Percentiles rank a stretch among this genome's conserved stretches.
Conservation (phyloP, 352 stramenopile species). For the Achlya hypogyna region DNA sequence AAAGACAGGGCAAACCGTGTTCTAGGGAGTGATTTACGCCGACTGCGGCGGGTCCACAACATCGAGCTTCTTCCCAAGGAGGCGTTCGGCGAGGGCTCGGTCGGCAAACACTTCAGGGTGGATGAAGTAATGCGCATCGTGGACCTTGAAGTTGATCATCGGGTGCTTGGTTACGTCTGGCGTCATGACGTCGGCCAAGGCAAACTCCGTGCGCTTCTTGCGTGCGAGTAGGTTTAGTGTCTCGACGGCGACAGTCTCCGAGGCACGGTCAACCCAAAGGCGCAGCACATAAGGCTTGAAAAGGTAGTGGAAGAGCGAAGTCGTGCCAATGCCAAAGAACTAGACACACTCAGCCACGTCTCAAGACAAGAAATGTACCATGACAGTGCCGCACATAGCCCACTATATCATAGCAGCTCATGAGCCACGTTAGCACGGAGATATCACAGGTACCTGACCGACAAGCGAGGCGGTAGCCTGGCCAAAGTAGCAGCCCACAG, state of each 20-base stretch:
- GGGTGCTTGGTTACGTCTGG: background rate
- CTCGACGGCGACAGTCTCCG: background rate
- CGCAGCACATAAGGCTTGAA: background rate
- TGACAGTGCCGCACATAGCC: constrained; percentile 84
- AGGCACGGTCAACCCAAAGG: background rate
- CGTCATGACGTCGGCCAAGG: background rate
- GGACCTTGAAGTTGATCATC: constrained; percentile 35
- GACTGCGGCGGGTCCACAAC: background rate
- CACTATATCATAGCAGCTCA: constrained; percentile 27
- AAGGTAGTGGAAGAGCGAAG: background rate
- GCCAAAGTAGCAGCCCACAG: constrained; percentile 58
- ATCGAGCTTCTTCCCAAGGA: constrained; percentile 35
- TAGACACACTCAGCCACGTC: constrained; percentile 8
- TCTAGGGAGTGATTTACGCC: background rate
- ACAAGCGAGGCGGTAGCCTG: constrained; percentile 59
- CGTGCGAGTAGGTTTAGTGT: background rate
- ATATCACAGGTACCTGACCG: constrained; percentile 38
- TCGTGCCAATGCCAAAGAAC: constrained; percentile 75
- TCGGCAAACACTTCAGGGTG: constrained; percentile 61
- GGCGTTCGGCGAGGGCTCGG: constrained; percentile 44
- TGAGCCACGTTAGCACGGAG: background rate
- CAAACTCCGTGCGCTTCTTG: background rate
- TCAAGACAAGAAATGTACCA: constrained; percentile 30
- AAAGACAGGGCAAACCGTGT: background rate
- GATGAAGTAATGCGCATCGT: constrained; percentile 63